Percentiles rank a stretch among this genome's conserved stretches.
These are phyloP conservation scores for Diaporthe longicolla DNA, from an alignment of 2,329 filamentous ascomycete species.

Conservation along the genomic window DNA sequence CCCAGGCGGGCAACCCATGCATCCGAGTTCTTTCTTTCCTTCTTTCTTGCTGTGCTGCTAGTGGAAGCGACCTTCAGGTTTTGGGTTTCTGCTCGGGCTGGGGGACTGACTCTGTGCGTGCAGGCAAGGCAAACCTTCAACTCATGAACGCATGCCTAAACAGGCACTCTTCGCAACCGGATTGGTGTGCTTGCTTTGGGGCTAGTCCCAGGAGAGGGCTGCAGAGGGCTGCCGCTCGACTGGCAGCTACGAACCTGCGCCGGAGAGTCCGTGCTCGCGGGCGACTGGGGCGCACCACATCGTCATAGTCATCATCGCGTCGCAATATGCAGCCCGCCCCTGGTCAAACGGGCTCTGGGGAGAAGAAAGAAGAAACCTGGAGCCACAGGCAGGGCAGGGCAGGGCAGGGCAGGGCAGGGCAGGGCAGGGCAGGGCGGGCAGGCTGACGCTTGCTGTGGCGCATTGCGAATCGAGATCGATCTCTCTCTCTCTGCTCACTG, in stretches of 20 bases:
- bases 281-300: background rate
- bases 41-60: too few relatives aligned
- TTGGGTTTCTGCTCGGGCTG: constrained; percentile 30
- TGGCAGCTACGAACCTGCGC: constrained; percentile 21
- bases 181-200: constrained; percentile 33
- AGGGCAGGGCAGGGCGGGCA: too few relatives aligned
- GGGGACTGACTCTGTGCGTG: constrained; percentile 20
- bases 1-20: background rate
- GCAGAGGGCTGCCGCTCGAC: background rate
- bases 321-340: background rate
- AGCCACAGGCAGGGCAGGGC: too few relatives aligned
- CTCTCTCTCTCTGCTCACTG: too few relatives aligned
- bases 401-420: too few relatives aligned
- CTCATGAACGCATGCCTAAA: constrained; percentile 27
- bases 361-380: too few relatives aligned
- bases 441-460: background rate
- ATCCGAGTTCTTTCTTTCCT: background rate
- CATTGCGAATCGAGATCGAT: background rate
- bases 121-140: constrained; percentile 26
- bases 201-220: constrained; percentile 22
- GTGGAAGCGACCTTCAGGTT: background rate
- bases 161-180: constrained; percentile 19
- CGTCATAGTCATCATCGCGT: constrained; percentile 31
- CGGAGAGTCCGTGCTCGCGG: constrained; percentile 17
- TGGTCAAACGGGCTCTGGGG: too few relatives aligned